Conservation (phyloP, 176 grass and related monocot genomes). For the Luzula sylvatica region DNA sequence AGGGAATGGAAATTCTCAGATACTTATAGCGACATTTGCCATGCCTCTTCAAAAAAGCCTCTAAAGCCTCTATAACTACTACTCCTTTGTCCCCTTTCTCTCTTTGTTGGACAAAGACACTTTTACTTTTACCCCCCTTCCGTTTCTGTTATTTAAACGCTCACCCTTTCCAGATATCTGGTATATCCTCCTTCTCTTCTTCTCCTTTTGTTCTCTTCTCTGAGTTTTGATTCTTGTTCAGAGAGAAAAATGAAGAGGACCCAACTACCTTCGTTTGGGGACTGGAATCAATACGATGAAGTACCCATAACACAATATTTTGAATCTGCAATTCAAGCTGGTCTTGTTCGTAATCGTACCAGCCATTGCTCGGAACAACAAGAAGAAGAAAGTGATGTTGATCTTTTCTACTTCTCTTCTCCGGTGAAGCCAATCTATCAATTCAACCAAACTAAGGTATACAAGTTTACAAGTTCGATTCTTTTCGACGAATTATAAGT, state of each 20-base stretch:
- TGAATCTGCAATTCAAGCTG: constrained; percentile 53
- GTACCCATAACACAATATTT: constrained; percentile 72
- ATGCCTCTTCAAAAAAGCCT: constrained; percentile 4
- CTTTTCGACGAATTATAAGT: neutral
- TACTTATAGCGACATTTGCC: constrained; percentile 1
- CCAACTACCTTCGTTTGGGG: constrained; percentile 48
- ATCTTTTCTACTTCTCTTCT: constrained; percentile 1
- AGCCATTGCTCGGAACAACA: constrained; percentile 19
- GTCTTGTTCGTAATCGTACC: constrained; percentile 40
- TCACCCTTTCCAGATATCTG: neutral
- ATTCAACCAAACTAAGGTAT: constrained; percentile 23
- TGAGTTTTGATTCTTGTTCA: neutral
- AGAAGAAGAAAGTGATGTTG: neutral
- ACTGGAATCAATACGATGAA: constrained; percentile 62
- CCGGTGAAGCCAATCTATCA: constrained; percentile 35
- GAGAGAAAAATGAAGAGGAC: constrained; percentile 47
- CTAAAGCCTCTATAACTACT: constrained; percentile 16
- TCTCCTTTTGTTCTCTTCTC: neutral
- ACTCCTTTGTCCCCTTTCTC: constrained; percentile 23
- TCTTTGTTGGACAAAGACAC: constrained; percentile 2
- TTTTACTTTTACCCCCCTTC: neutral
- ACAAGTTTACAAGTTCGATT: neutral
- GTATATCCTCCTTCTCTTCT: neutral
- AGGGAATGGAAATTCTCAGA: neutral
- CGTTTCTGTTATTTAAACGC: neutral